Percentiles rank a stretch among this genome's conserved stretches.
Evolutionary conservation across 2,329 filamentous ascomycete species (phyloP).

Genomic region (Paecilomyces formosus): DNA sequence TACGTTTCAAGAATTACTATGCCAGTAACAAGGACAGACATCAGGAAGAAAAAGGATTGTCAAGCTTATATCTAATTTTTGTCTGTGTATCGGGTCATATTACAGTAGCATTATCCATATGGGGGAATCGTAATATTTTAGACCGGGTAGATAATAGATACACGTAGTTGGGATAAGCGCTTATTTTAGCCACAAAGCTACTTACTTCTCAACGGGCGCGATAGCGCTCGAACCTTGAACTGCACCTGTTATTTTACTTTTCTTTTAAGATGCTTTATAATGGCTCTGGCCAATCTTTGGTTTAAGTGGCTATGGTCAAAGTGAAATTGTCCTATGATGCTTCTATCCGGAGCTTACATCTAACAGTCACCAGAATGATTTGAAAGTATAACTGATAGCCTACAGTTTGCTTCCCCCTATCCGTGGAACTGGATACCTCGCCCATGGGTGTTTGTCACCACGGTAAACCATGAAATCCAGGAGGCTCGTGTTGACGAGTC

Average conservation of each 20-base stretch:
- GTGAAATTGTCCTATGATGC: neutral
- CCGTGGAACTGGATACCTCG: neutral
- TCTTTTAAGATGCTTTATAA: too few species aligned
- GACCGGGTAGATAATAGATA: neutral
- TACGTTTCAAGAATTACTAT: neutral
- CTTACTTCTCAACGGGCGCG: neutral
- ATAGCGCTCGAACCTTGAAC: neutral
- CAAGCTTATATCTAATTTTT: neutral
- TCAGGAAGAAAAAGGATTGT: neutral
- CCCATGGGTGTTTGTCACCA: neutral
- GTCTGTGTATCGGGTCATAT: neutral
- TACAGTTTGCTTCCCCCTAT: neutral
- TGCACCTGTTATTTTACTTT: neutral
- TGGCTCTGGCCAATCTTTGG: too few species aligned
- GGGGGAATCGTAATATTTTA: neutral
- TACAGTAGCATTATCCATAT: too few species aligned
- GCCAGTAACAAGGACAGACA: neutral
- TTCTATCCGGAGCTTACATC: too few species aligned
- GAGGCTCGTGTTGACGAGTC: neutral
- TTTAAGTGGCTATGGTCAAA: neutral
- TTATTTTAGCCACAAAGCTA: neutral
- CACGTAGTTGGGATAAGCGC: neutral
- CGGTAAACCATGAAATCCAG: neutral
- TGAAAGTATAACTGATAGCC: neutral
- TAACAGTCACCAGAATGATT: too few species aligned